Conservation (phyloP, 306 rosid genomes). For the Clitoria ternatea region DNA sequence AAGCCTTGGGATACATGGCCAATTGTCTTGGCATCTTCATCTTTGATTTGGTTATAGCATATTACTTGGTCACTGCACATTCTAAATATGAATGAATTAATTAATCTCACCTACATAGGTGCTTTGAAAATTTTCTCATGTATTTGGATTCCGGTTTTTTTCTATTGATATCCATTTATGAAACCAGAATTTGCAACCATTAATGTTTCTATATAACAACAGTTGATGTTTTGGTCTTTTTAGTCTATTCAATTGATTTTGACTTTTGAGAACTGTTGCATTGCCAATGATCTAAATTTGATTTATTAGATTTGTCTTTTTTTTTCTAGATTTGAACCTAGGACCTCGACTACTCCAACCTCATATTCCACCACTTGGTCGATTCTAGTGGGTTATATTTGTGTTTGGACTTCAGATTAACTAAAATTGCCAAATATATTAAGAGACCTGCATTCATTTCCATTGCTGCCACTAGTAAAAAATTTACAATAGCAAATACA, state of each 20-base stretch:
- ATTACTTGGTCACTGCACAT: conserved; percentile 32
- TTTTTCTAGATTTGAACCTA: too few relatives aligned
- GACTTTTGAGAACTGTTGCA: too few relatives aligned
- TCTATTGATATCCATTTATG: conserved; percentile 23
- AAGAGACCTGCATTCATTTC: not conserved
- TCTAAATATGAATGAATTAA: conserved; percentile 42
- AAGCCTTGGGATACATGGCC: conserved; percentile 40
- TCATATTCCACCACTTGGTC: too few relatives aligned
- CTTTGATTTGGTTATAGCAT: conserved; percentile 37
- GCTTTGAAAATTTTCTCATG: not conserved
- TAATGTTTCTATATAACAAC: too few relatives aligned
- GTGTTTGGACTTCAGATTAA: not conserved
- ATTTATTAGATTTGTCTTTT: not conserved
- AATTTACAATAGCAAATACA: not conserved
- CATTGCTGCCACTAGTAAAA: not conserved
- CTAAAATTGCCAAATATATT: not conserved
- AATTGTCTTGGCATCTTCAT: conserved; percentile 40
- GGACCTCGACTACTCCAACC: too few relatives aligned
- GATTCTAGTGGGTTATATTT: too few relatives aligned
- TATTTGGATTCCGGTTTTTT: conserved; percentile 12
- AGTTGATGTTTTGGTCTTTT: too few relatives aligned
- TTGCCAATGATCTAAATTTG: not conserved
- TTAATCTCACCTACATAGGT: conserved; percentile 20
- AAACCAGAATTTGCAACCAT: not conserved
- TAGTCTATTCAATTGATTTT: too few relatives aligned